phyloP scores from a whole-genome alignment of 306 rosid species.

The Medicago lupulina region DNA sequence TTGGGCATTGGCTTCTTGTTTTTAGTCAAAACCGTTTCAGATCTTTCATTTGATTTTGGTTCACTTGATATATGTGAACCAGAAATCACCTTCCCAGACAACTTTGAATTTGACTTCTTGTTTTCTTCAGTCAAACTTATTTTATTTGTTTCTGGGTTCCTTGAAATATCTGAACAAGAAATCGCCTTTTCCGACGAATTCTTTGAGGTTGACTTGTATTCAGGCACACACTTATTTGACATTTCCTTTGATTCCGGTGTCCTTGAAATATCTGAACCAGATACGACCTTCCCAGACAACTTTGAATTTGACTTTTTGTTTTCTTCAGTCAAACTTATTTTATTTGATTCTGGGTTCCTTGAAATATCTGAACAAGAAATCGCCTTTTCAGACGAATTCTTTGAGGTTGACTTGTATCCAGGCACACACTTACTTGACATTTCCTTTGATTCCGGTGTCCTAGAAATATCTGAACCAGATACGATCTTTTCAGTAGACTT shows the following conservation, averaged over 20 bases:
- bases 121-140: slow-evolving; percentile 35
- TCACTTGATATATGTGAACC: slow-evolving; percentile 51
- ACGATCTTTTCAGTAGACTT: neutral
- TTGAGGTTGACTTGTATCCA: slow-evolving; percentile 42
- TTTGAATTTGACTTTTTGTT: slow-evolving; percentile 38
- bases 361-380: slow-evolving; percentile 44
- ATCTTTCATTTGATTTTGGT: slow-evolving; percentile 42
- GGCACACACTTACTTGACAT: neutral
- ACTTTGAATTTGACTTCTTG: slow-evolving; percentile 38
- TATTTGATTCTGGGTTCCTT: slow-evolving; percentile 48
- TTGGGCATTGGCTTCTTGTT: slow-evolving; percentile 38
- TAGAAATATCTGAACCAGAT: neutral
- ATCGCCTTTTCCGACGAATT: slow-evolving; percentile 36
- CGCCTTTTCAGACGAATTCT: slow-evolving; percentile 38
- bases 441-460: neutral
- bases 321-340: slow-evolving; percentile 29
- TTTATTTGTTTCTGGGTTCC: slow-evolving; percentile 47
- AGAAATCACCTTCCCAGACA: slow-evolving; percentile 41
- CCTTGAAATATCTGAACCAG: neutral
- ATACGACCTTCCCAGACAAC: neutral
- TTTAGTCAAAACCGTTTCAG: slow-evolving; percentile 36
- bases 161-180: slow-evolving; percentile 45
- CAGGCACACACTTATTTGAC: slow-evolving; percentile 1
- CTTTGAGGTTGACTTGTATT: slow-evolving; percentile 42
- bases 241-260: neutral